These are phyloP conservation scores for Lagenaria siceraria DNA, from an alignment of 306 rosid species.

Conservation along the genomic window DNA sequence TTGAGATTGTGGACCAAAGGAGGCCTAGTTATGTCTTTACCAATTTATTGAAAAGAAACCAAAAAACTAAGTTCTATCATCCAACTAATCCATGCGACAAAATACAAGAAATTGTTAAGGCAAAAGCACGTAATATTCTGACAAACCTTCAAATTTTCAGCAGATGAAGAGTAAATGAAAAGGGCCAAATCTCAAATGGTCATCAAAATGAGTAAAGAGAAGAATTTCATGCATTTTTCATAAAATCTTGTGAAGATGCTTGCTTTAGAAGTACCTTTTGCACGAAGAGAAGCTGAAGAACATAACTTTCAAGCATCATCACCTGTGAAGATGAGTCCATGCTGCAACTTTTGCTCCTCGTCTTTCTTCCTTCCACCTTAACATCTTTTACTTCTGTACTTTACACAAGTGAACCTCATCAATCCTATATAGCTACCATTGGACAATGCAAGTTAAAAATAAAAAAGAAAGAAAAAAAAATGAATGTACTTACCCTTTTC, in stretches of 20 bases:
- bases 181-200: background rate
- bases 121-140: background rate
- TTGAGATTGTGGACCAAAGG: background rate
- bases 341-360: constrained; percentile 17
- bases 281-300: constrained; percentile 60
- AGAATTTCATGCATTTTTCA: constrained; percentile 22
- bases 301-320: constrained; percentile 50
- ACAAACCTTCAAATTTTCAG: background rate
- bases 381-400: constrained; percentile 27
- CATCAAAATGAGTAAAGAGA: background rate
- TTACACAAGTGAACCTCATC: background rate
- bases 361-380: constrained; percentile 23
- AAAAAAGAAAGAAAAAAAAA: background rate
- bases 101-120: background rate
- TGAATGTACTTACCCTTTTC: constrained; percentile 31
- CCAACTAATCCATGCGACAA: background rate
- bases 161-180: background rate
- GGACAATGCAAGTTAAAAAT: background rate
- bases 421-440: constrained; percentile 1
- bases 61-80: background rate
- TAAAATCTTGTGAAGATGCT: constrained; percentile 22
- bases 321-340: constrained; percentile 36
- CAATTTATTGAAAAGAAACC: background rate
- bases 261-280: constrained; percentile 44
- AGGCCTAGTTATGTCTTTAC: background rate